Conservation (phyloP, 345 rosid species). For the Iberis pinnata region DNA sequence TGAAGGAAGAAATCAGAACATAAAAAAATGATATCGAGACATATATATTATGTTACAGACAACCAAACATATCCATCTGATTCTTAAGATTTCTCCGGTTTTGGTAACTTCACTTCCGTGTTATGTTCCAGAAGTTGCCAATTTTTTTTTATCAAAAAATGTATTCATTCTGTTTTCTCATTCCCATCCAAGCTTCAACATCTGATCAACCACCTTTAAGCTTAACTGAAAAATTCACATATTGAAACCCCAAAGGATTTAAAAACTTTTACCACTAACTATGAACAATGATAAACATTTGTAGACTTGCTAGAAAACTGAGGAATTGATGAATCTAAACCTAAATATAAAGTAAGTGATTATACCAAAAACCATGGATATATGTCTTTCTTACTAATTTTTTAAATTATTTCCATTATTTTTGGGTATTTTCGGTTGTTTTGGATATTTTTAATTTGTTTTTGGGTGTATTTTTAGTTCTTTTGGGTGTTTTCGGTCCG, state of each 20-base stretch:
- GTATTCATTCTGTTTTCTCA: too few species aligned
- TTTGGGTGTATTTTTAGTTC: too few species aligned
- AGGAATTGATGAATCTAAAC: not conserved
- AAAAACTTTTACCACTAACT: not conserved
- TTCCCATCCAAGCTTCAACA: constrained; percentile 99
- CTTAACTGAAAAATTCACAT: constrained; percentile 61
- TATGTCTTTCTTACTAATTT: too few species aligned
- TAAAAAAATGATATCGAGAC: constrained; percentile 5
- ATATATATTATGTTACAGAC: constrained; percentile 22
- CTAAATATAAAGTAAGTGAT: constrained; percentile 1
- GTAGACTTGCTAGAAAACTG: not conserved
- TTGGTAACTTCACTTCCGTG: not conserved
- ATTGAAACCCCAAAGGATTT: not conserved
- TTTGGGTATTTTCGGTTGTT: too few species aligned
- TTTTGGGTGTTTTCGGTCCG: too few species aligned
- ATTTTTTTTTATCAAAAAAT: too few species aligned
- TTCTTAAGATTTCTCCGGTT: constrained; percentile 4
- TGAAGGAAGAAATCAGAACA: too few species aligned
- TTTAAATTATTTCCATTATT: too few species aligned
- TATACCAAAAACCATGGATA: too few species aligned
- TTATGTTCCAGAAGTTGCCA: too few species aligned
- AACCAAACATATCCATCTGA: constrained; percentile 18
- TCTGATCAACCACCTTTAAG: constrained; percentile 82
- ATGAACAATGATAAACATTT: not conserved
- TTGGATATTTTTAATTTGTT: too few species aligned